phyloP scores from a whole-genome alignment of 371 early-diverging fungal genomes.

The Syncephalastrum sp. region DNA sequence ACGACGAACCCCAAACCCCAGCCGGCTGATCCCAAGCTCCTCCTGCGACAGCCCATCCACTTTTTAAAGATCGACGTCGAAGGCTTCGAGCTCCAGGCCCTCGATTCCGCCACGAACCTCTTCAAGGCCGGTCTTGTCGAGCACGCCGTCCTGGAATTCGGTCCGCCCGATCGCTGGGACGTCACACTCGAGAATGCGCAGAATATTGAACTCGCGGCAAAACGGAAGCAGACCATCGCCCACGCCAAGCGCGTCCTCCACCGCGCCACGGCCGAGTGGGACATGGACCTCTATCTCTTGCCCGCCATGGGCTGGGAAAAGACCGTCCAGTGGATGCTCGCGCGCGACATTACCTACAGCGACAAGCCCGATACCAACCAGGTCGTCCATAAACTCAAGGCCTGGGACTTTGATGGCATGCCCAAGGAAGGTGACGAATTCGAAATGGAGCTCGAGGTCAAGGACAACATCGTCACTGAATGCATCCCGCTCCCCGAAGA shows the following conservation, averaged over 20 bases:
- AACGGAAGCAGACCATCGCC: slow-evolving; percentile 19
- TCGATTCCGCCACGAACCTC: slow-evolving; percentile 34
- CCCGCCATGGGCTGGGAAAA: slow-evolving; percentile 43
- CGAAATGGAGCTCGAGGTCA: slow-evolving; percentile 34
- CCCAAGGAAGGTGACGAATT: slow-evolving; percentile 40
- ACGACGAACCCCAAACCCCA: not conserved
- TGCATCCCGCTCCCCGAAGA: slow-evolving; percentile 32
- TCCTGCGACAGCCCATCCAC: slow-evolving; percentile 41
- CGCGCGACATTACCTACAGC: slow-evolving; percentile 24
- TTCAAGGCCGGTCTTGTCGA: slow-evolving; percentile 42
- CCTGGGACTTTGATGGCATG: slow-evolving; percentile 46
- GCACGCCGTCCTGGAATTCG: slow-evolving; percentile 44
- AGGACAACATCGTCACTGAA: slow-evolving; percentile 36
- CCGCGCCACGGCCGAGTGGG: slow-evolving; percentile 24
- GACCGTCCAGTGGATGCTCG: slow-evolving; percentile 36
- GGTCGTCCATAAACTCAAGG: slow-evolving; percentile 34
- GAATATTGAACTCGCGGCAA: slow-evolving; percentile 12
- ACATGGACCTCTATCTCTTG: slow-evolving; percentile 40
- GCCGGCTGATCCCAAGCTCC: slow-evolving; percentile 17
- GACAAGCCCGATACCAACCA: slow-evolving; percentile 20
- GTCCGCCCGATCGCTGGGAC: slow-evolving; percentile 48
- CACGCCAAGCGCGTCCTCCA: slow-evolving; percentile 15
- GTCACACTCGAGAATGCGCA: slow-evolving; percentile 25
- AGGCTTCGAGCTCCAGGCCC: slow-evolving; percentile 45
- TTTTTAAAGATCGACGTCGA: slow-evolving; percentile 52